Evolutionary conservation across 148 eudicot genomes (phyloP).

Genomic region (Spergularia bocconei): DNA sequence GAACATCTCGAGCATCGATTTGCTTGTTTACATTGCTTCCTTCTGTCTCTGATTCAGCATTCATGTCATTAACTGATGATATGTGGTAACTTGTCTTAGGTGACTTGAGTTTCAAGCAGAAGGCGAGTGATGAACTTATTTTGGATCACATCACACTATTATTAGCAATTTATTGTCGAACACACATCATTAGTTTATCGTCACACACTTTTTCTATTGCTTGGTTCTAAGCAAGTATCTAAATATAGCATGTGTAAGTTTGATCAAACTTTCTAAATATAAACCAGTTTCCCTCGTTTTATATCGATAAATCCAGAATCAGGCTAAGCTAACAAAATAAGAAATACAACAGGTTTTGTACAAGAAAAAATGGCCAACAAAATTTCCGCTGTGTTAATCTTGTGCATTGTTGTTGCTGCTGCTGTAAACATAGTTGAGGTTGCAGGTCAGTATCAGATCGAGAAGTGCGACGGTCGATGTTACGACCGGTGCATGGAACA

Average conservation of each 20-base stretch:
- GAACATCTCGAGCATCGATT: too few species aligned
- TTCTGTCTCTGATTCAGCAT: too few species aligned
- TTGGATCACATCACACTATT: too few species aligned
- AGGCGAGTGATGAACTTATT: too few species aligned
- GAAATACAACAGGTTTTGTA: neutral
- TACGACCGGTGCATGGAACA: slow-evolving; percentile 10
- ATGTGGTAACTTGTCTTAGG: too few species aligned
- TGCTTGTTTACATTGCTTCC: too few species aligned
- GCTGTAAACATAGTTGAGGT: slow-evolving; percentile 5
- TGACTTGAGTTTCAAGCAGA: too few species aligned
- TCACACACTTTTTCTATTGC: neutral
- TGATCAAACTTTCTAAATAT: neutral
- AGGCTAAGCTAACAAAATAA: neutral
- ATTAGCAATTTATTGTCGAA: too few species aligned
- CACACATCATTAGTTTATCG: too few species aligned
- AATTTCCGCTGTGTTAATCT: slow-evolving; percentile 19
- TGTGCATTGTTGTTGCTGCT: neutral
- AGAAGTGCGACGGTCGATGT: slow-evolving; percentile 9
- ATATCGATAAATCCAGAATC: too few species aligned
- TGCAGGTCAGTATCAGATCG: neutral
- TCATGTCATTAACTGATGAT: too few species aligned
- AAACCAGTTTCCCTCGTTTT: neutral
- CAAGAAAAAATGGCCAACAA: slow-evolving; percentile 26
- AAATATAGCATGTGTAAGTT: slow-evolving; percentile 5
- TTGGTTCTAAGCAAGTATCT: neutral